Evolutionary conservation across 495 filamentous ascomycete genomes (phyloP), one percentile per base, ranked within the genome.

Genomic region (Penicillium soppii): DNA sequence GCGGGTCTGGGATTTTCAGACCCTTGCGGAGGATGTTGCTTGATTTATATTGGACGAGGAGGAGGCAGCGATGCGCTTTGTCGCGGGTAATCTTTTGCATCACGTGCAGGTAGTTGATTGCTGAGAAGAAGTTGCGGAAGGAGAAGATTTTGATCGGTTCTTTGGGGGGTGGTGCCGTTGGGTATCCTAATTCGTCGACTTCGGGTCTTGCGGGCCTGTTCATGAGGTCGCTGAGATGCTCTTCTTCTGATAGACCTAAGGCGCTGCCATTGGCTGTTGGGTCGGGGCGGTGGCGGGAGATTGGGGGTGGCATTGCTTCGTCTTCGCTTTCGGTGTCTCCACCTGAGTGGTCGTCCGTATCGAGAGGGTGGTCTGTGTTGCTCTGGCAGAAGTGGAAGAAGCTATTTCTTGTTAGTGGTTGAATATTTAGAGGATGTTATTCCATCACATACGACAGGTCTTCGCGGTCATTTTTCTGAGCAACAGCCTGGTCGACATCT

Each of bases 11-110:
- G 29, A 96, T 88, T 58, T 95, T 95, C 25, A 98, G 82, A 5
- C 85, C 80, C 64, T 96, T 95, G 48, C 90, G 87, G 9, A 98
- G 79, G 56, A 95, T 92, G 36, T 86, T 87, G 54, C 86, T 89
- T 7, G 85, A 89, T 70, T 97, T 97, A 77, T 96, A 97, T 54
- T 94, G 88, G 10, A 97, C 90, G 32, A 98, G 84, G 3, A 97
- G 76, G 8, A 97, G 78, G 63, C 95, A 95, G 40, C 94, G 88
- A 67, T 98, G 94, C 2, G 91, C 88, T 67, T 97, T 96, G 66
- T 86, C 76, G 55, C 95, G 94, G 66, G 91, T 95, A 50, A 97
- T 88, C 68, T 98, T 98, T 65, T 97, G 94, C 82, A 97, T 88
- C 46, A 96, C 82, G 55, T 95, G 91, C 15, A 98, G 80, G 71